Percentiles rank a stretch among this genome's conserved stretches.
phyloP scores from a whole-genome alignment of 441 rosid species.

The Euphorbia celastroides region DNA sequence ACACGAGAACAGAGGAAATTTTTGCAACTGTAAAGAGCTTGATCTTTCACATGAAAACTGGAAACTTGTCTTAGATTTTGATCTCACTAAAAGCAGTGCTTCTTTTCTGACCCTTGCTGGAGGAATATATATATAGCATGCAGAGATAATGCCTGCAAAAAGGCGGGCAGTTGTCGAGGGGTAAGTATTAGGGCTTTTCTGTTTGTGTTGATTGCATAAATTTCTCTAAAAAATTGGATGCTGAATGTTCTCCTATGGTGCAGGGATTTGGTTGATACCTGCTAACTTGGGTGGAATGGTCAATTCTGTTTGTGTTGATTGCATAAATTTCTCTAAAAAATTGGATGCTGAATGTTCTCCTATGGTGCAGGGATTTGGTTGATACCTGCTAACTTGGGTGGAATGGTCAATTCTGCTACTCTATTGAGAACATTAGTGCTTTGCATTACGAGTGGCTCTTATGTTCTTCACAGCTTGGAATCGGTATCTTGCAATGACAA shows the following conservation, averaged over 20 bases:
- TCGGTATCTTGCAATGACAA: not conserved
- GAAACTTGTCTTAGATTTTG: not conserved
- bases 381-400: not conserved
- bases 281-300: not conserved
- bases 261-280: not conserved
- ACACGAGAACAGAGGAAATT: constrained; percentile 36
- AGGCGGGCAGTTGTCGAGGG: not conserved
- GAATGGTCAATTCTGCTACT: not conserved
- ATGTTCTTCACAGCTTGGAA: not conserved
- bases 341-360: not conserved
- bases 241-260: not conserved
- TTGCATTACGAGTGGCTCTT: not conserved
- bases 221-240: not conserved
- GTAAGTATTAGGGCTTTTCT: not conserved
- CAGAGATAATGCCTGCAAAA: not conserved
- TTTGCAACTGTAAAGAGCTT: constrained; percentile 37
- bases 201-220: not conserved
- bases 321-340: not conserved
- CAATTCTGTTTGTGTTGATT: not conserved
- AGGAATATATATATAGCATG: not conserved
- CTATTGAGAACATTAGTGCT: not conserved
- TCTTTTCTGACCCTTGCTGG: too few species aligned
- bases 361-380: not conserved
- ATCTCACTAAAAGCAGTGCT: too few species aligned
- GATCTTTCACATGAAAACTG: constrained; percentile 36